Evolutionary conservation across 2,329 filamentous ascomycete genomes (phyloP), one percentile per base, ranked within the genome.

Genomic region (Monilinia vaccinii-corymbosi): DNA sequence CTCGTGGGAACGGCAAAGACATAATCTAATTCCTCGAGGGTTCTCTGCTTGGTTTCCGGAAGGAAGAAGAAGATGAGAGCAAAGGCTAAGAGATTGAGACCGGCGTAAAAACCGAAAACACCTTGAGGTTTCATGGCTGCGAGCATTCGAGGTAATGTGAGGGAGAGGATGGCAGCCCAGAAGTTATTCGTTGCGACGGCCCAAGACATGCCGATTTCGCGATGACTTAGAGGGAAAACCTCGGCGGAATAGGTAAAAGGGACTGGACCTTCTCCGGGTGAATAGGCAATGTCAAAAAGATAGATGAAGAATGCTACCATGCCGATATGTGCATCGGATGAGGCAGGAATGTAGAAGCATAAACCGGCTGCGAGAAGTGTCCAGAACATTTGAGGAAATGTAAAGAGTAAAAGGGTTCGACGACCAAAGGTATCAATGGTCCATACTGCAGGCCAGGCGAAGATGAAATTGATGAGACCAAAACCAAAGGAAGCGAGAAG

Each of bases 381-480:
- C 82, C 83, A 85, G 14, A 81, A 81, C 83, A 87, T 87, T 61
- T 86, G 78, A 0, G 84, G 83, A 69, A 87, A 86, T 3, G 84
- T 87, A 71, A 87, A 86, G 1, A 86, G 60, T 4, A 86, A 76
- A 18, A 87, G 75, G 18, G 80, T 74, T 38, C 84, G 79, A 38
- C 84, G 81, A n/a, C 84, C 84, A 63, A 80, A 86, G 0, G 83
- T 86, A 68, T 87, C 84, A 62, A 87, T 87, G 1, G 84, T 87
- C 51, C 38, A 75, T 3, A 79, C 75, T 82, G 75, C 40, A 82
- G 73, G 25, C 82, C 82, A 5, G 82, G 81, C 0, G 84, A 86
- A 73, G 70, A 86, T 61, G 70, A 85, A 86, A 72, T 86, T 87
- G 62, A 86, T 76, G 25, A 84, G 70, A 53, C 85, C 85, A 66